A percentile compares a stretch with the other conserved stretches of the same genome.
Evolutionary conservation across 2,329 filamentous ascomycete species (phyloP).

Genomic region (Arthrobotrys sphaeroides): DNA sequence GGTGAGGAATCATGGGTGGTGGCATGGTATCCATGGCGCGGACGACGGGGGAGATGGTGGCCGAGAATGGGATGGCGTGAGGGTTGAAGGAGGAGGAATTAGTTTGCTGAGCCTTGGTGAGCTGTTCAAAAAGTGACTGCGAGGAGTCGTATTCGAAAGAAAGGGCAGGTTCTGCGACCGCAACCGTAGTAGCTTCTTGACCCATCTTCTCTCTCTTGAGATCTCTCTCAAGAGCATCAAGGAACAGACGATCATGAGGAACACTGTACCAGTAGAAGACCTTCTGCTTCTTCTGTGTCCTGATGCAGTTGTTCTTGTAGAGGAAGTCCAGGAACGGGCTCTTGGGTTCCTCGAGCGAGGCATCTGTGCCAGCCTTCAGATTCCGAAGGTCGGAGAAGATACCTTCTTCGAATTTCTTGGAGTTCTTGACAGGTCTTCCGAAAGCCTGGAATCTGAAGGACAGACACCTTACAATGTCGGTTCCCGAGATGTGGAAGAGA

Average conservation of each 20-base stretch:
- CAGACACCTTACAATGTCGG: conserved; percentile 96
- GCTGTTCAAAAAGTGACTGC: conserved; percentile 97
- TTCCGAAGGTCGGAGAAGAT: conserved; percentile 99
- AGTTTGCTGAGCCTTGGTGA: conserved; percentile 98
- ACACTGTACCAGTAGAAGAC: conserved; percentile 99
- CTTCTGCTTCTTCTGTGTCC: conserved; percentile 99
- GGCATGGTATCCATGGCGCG: conserved; percentile 93
- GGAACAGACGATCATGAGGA: conserved; percentile 94
- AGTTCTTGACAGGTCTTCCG: conserved; percentile 97
- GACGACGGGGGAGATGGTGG: conserved; percentile 88
- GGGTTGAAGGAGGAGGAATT: conserved; percentile 96
- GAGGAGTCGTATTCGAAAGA: conserved; percentile 99
- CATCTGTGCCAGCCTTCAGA: conserved; percentile 96
- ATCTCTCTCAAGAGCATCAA: conserved; percentile 95
- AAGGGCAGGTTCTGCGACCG: conserved; percentile 93
- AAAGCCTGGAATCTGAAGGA: conserved; percentile 99
- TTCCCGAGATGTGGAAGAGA: conserved; percentile 98
- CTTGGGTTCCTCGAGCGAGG: conserved; percentile 97
- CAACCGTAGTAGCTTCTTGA: conserved; percentile 95
- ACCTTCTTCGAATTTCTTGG: conserved; percentile 99
- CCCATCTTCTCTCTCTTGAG: conserved; percentile 99
- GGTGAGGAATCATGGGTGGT: conserved; percentile 78
- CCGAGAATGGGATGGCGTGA: conserved; percentile 77
- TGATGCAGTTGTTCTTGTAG: conserved; percentile 99
- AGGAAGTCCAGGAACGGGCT: conserved; percentile 97